phyloP scores from a whole-genome alignment of 2,329 filamentous ascomycete species.

The Colletotrichum sp. region DNA sequence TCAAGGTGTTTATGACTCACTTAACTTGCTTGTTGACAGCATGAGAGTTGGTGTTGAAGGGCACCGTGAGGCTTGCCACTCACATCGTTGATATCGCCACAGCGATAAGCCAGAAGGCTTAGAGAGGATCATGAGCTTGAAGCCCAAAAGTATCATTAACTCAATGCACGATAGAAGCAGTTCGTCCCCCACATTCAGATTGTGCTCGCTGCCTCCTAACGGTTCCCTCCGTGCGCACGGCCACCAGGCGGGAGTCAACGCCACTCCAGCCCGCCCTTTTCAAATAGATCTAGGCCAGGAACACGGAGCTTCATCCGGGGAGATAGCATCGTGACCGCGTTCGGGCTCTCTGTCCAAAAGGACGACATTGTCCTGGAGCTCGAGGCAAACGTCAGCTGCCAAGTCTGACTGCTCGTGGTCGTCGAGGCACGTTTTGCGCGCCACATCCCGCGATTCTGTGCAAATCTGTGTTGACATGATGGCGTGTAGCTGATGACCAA shows the following conservation, averaged over 20 bases:
- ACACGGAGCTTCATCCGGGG: constrained; percentile 6
- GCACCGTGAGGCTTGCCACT: neutral
- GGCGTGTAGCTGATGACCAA: constrained; percentile 28
- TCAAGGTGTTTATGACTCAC: neutral
- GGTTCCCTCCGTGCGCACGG: constrained; percentile 22
- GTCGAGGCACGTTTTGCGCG: constrained; percentile 27
- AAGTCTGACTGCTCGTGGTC: constrained; percentile 24
- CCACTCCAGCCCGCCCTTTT: constrained; percentile 34
- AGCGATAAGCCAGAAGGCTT: neutral
- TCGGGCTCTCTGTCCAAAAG: neutral
- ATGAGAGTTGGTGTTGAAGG: neutral
- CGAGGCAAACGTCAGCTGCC: constrained; percentile 29
- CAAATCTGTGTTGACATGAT: constrained; percentile 27
- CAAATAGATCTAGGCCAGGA: constrained; percentile 27
- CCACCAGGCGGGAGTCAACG: constrained; percentile 31
- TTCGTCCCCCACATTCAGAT: constrained; percentile 27
- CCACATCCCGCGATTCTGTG: constrained; percentile 30
- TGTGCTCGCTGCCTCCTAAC: constrained; percentile 2
- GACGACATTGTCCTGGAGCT: constrained; percentile 29
- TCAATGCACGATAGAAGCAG: constrained; percentile 29
- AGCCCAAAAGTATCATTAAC: constrained; percentile 25
- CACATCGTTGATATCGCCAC: neutral
- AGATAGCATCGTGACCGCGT: neutral
- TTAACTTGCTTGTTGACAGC: neutral
- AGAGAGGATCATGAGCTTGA: no score